Evolutionary conservation across 2,329 filamentous ascomycete genomes (phyloP).

Genomic region (Trichoderma koningiopsis): DNA sequence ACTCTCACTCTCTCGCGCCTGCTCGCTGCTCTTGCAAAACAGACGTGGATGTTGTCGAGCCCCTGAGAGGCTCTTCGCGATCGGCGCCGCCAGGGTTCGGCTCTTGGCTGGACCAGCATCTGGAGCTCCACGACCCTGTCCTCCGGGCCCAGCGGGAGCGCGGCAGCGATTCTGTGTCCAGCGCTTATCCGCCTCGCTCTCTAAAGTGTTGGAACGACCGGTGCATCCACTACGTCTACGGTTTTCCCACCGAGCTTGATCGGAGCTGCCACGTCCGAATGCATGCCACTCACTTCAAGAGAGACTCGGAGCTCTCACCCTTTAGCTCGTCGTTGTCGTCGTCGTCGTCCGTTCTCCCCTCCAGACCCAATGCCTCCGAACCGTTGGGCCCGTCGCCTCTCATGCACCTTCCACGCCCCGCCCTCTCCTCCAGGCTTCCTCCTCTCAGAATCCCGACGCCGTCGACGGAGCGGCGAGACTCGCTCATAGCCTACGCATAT

Average conservation of each 20-base stretch:
- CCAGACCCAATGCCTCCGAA: conserved; percentile 23
- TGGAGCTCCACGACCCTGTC: conserved; percentile 52
- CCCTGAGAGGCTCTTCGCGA: conserved; percentile 35
- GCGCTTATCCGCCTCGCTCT: conserved; percentile 32
- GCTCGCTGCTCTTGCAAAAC: background rate
- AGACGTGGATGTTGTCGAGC: conserved; percentile 39
- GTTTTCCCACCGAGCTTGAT: conserved; percentile 54
- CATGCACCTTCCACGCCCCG: conserved; percentile 43
- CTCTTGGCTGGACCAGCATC: conserved; percentile 56
- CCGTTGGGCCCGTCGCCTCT: conserved; percentile 33
- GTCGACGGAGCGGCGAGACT: conserved; percentile 35
- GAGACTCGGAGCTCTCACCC: conserved; percentile 50
- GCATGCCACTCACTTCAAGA: conserved; percentile 46
- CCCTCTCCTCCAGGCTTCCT: conserved; percentile 36
- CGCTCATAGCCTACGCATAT: conserved; percentile 38
- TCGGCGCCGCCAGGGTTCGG: conserved; percentile 51
- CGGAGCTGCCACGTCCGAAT: conserved; percentile 54
- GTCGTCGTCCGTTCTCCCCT: background rate
- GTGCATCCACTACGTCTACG: conserved; percentile 61
- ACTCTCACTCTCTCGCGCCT: background rate
- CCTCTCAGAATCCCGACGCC: conserved; percentile 37
- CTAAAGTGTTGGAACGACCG: conserved; percentile 59
- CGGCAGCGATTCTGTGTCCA: conserved; percentile 14
- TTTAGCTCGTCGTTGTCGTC: conserved; percentile 27
- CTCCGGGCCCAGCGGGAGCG: conserved; percentile 36